phyloP scores from a whole-genome alignment of 148 eudicot genomes.

The Heliamphora exappendiculata region DNA sequence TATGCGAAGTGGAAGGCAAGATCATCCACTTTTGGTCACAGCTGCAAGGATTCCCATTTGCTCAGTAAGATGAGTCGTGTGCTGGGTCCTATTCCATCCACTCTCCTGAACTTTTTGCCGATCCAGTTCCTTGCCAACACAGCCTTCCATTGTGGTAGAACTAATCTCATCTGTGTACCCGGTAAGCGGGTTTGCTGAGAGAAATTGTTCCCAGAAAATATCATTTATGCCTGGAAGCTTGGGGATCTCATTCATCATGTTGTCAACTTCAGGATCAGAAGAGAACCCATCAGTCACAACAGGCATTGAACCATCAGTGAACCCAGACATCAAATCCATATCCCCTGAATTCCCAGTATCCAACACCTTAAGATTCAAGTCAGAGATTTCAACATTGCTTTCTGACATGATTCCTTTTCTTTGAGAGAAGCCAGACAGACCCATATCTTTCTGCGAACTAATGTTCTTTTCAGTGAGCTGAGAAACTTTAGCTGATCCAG shows the following conservation, averaged over 20 bases:
- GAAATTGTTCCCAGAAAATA: constrained; percentile 83
- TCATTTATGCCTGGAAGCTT: constrained; percentile 79
- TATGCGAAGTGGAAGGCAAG: not conserved
- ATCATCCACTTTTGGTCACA: constrained; percentile 29
- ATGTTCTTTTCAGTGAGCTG: constrained; percentile 24
- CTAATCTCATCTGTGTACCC: constrained; percentile 43
- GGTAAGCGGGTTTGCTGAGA: constrained; percentile 37
- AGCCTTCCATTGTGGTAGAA: constrained; percentile 25
- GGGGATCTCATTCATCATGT: constrained; percentile 36
- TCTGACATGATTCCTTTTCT: constrained; percentile 20
- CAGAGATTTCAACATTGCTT: constrained; percentile 21
- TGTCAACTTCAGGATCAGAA: constrained; percentile 34
- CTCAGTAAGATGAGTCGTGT: constrained; percentile 52
- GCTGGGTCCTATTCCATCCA: constrained; percentile 37
- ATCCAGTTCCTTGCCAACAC: constrained; percentile 31
- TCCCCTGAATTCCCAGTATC: constrained; percentile 22
- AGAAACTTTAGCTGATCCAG: constrained; percentile 15
- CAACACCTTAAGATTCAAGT: constrained; percentile 22
- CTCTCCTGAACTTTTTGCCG: constrained; percentile 19
- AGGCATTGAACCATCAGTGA: constrained; percentile 25
- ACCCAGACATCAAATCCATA: constrained; percentile 24
- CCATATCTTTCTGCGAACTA: constrained; percentile 19
- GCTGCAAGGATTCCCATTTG: constrained; percentile 65
- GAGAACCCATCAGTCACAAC: constrained; percentile 29
- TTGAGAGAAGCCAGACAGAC: constrained; percentile 20